phyloP scores from a whole-genome alignment of 2,329 filamentous ascomycete genomes.

The Stagonosporopsis chrysanthemi region DNA sequence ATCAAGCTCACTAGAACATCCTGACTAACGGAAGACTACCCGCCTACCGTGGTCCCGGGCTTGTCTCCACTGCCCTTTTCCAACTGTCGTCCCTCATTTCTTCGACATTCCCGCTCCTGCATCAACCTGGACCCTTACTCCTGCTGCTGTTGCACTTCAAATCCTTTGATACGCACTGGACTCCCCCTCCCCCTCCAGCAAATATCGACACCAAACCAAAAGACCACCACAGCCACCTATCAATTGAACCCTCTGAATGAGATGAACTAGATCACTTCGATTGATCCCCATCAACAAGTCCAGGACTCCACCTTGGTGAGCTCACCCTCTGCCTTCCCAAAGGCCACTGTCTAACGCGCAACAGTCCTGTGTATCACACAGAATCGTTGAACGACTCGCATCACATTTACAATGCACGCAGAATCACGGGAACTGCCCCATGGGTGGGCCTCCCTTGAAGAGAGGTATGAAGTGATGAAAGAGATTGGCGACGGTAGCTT shows the following conservation, averaged over 20 bases:
- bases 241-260: constrained; percentile 32
- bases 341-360: constrained; percentile 22
- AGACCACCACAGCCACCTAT: constrained; percentile 3
- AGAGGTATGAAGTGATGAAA: constrained; percentile 95
- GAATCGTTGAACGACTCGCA: constrained; percentile 25
- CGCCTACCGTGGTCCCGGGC: constrained; percentile 53
- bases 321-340: constrained; percentile 1
- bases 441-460: constrained; percentile 77
- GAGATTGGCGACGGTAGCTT: constrained; percentile 99
- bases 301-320: constrained; percentile 33
- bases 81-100: constrained; percentile 53
- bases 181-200: constrained; percentile 35
- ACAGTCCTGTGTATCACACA: constrained; percentile 24
- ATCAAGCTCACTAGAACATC: constrained; percentile 50
- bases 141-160: constrained; percentile 42
- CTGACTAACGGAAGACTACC: constrained; percentile 50
- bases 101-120: constrained; percentile 48
- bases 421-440: constrained; percentile 74
- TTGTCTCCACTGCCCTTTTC: constrained; percentile 51
- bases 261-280: constrained; percentile 40
- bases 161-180: constrained; percentile 48
- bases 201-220: constrained; percentile 29
- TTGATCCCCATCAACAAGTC: constrained; percentile 15
- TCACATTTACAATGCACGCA: constrained; percentile 69
- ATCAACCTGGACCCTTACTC: constrained; percentile 52